Base-by-base conservation (phyloP, 2,329 filamentous ascomycete species). In the Fusarium nurragi region DNA sequence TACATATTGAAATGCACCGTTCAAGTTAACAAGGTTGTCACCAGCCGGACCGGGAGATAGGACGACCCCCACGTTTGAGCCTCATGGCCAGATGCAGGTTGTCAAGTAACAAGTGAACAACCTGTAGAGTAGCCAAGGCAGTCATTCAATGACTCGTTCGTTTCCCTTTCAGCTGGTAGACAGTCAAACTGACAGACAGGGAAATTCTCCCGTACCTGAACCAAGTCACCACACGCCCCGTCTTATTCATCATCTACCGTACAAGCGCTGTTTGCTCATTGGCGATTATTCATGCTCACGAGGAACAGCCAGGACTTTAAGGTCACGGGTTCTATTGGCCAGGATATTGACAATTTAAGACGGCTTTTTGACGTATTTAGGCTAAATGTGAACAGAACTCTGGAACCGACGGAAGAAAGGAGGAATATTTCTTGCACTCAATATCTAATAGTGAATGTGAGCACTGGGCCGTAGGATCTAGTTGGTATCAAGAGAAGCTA, bases 231-330 rank as follows among this genome's bases (percentile, higher is more conserved):
- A n/a, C 13, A 37, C 16, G 30, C 51, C 37, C 28, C 36, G 32
- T 41, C 28, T 28, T 46, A 14, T 16, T n/a, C n/a, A 18, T 18
- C 32, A 34, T 18, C n/a, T 34, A n/a, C 32, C 32, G 16, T 72
- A 72, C 57, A 72, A 72, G 70, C 70, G 70, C 70, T 55, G 34
- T 28, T 21, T 46, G 48, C 32, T 52, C 23, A 72, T 72, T 72
- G 70, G 70, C 36, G 40, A 28, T 54, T 59, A 51, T 49, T 51
- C 41, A 21, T 48, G 52, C 46, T 61, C 65, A 57, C 52, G 64
- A 63, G 62, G 60, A 69, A 32, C 37, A 40, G 30, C 34, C 25
- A 48, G 46, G 36, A 41, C 45, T 54, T 53, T 16, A 19, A 60
- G 37, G 46, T 46, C 49, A 40, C 36, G 34, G 22, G 48, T 48